phyloP scores from a whole-genome alignment of 2,329 filamentous ascomycete species.

The Corynespora cassiicola region DNA sequence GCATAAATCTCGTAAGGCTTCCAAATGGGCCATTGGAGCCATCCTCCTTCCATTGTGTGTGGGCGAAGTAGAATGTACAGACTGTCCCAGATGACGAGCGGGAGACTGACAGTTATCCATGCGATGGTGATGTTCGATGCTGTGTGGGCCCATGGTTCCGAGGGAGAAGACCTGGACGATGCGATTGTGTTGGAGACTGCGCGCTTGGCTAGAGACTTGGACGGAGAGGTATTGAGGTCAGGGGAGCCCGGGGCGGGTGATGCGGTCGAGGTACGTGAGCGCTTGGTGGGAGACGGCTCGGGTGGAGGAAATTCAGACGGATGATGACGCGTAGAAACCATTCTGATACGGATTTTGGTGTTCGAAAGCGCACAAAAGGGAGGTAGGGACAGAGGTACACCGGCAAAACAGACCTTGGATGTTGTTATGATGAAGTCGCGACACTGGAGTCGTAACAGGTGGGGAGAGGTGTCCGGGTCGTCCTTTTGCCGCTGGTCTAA shows the following conservation, averaged over 20 bases:
- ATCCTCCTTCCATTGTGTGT: conserved; percentile 80
- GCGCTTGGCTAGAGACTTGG: conserved; percentile 28
- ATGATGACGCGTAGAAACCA: conserved; percentile 50
- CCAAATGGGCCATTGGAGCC: conserved; percentile 75
- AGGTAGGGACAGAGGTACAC: not conserved
- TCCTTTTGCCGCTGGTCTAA: conserved; percentile 7
- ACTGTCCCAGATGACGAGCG: conserved; percentile 82
- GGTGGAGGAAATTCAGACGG: conserved; percentile 43
- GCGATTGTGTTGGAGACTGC: conserved; percentile 24
- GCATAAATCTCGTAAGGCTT: conserved; percentile 82
- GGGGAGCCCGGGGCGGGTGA: conserved; percentile 35
- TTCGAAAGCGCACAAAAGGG: not conserved
- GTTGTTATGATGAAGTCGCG: conserved; percentile 6
- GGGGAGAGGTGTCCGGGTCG: conserved; percentile 1
- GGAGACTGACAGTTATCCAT: conserved; percentile 78
- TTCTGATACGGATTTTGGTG: conserved; percentile 14
- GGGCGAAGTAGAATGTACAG: conserved; percentile 81
- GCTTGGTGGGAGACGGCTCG: conserved; percentile 42
- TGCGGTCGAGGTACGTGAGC: conserved; percentile 39
- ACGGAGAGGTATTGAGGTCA: conserved; percentile 22
- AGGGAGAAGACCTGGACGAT: conserved; percentile 28
- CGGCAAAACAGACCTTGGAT: conserved; percentile 1
- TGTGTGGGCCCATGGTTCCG: conserved; percentile 62
- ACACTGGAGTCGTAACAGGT: not conserved
- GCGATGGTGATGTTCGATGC: conserved; percentile 66